phyloP scores from a whole-genome alignment of 1,139 yeast genomes.

The Pichia sorboxylosa region DNA sequence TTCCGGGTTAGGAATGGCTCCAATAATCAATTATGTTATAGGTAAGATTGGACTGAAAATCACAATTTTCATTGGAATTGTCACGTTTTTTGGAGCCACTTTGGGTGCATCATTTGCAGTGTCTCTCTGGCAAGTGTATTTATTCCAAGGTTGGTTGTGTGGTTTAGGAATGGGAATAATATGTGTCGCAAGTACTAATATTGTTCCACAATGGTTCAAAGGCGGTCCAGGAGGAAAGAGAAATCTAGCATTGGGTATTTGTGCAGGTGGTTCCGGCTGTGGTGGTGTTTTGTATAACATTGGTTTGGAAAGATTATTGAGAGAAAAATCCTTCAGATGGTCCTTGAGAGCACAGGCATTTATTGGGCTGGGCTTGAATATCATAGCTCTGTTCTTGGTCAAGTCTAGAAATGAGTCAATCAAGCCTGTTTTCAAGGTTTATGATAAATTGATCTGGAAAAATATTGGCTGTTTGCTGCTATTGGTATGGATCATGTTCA shows the following conservation, averaged over 20 bases:
- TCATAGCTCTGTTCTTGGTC: slow-evolving; percentile 21
- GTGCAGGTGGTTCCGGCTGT: slow-evolving; percentile 53
- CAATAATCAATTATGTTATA: slow-evolving; percentile 31
- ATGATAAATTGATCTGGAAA: slow-evolving; percentile 25
- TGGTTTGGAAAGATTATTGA: slow-evolving; percentile 35
- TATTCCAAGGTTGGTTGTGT: slow-evolving; percentile 44
- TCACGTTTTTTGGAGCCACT: slow-evolving; percentile 38
- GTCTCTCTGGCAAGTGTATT: slow-evolving; percentile 39
- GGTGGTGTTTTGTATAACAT: slow-evolving; percentile 52
- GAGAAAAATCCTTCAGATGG: slow-evolving; percentile 45
- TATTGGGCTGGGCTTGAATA: slow-evolving; percentile 33
- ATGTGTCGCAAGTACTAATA: slow-evolving; percentile 40
- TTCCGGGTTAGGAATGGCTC: slow-evolving; percentile 34
- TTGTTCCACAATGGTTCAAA: slow-evolving; percentile 53
- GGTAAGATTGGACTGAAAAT: slow-evolving; percentile 33
- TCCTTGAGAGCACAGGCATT: slow-evolving; percentile 44
- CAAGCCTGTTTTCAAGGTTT: slow-evolving; percentile 28
- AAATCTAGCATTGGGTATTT: slow-evolving; percentile 50
- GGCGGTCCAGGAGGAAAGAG: slow-evolving; percentile 31
- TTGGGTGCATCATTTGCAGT: slow-evolving; percentile 43
- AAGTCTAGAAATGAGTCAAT: slow-evolving; percentile 22
- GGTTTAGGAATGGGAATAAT: slow-evolving; percentile 43
- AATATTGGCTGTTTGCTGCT: slow-evolving; percentile 27
- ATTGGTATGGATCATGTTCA: slow-evolving; percentile 27
- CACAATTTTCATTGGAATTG: slow-evolving; percentile 30